Percentiles rank a stretch among this genome's conserved stretches.
These are phyloP conservation scores for Zea luxurians DNA, from an alignment of 176 grass and related monocot genomes.

Conservation along the genomic window DNA sequence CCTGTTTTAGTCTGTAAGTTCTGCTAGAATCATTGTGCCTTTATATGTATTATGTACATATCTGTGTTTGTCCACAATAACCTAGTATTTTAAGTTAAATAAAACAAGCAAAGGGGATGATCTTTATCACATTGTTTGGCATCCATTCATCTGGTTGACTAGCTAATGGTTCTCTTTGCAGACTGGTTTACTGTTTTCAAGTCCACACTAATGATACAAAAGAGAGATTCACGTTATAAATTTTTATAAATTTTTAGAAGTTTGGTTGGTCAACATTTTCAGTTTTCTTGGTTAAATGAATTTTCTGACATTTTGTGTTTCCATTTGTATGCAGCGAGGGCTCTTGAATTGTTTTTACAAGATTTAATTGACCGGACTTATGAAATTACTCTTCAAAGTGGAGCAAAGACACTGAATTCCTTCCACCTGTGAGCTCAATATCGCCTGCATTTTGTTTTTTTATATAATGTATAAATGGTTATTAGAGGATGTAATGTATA, in stretches of 20 bases:
- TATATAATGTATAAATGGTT: not conserved
- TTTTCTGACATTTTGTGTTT: slow-evolving; percentile 30
- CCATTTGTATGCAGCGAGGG: slow-evolving; percentile 65
- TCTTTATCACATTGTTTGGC: not conserved
- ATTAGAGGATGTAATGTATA: not conserved
- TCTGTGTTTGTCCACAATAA: not conserved
- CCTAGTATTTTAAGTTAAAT: not conserved
- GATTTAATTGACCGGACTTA: slow-evolving; percentile 94
- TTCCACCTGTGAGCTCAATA: slow-evolving; percentile 82
- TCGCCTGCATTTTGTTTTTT: not conserved
- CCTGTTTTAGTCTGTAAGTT: slow-evolving; percentile 99
- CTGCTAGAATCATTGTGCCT: slow-evolving; percentile 3
- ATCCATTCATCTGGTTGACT: not conserved
- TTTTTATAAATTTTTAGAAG: too few species aligned
- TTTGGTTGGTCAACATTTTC: not conserved
- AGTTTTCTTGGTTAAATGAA: not conserved
- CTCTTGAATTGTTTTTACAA: slow-evolving; percentile 99
- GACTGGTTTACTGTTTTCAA: not conserved
- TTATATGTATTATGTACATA: not conserved
- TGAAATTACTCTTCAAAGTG: slow-evolving; percentile 93
- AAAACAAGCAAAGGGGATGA: not conserved
- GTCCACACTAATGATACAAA: slow-evolving; percentile 3
- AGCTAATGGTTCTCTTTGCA: not conserved
- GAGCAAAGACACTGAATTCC: slow-evolving; percentile 97
- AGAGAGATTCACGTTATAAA: not conserved